A percentile compares a stretch with the other conserved stretches of the same genome.
These are phyloP conservation scores for Suillus subalutaceus DNA, from an alignment of 768 basidiomycete genomes.

Conservation along the genomic window DNA sequence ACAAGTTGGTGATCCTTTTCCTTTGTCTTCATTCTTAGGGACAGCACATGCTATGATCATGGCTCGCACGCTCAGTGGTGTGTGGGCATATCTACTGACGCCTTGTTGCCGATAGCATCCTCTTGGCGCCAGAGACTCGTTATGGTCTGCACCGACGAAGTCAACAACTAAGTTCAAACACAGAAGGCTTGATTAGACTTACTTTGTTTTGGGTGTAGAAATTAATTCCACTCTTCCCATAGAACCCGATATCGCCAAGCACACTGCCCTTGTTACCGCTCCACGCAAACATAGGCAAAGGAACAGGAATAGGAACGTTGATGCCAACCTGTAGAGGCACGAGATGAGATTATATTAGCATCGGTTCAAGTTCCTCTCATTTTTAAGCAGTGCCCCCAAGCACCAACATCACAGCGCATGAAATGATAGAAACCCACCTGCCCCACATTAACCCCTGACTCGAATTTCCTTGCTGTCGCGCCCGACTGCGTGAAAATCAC, in stretches of 20 bases:
- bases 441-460: constrained; percentile 83
- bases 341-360: neutral
- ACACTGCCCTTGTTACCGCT: constrained; percentile 91
- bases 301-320: constrained; percentile 92
- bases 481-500: constrained; percentile 97
- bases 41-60: neutral
- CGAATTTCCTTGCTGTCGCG: constrained; percentile 93
- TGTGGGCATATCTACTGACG: constrained; percentile 85
- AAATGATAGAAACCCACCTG: constrained; percentile 38
- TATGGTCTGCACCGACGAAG: constrained; percentile 60
- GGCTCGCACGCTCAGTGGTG: constrained; percentile 2
- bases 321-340: constrained; percentile 61
- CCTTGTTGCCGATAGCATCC: constrained; percentile 76
- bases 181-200: constrained; percentile 9
- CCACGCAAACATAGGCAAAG: constrained; percentile 94
- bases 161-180: constrained; percentile 11
- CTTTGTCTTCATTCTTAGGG: neutral
- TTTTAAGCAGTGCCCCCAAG: neutral
- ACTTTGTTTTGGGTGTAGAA: constrained; percentile 98
- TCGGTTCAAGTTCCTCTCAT: neutral
- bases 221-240: constrained; percentile 89
- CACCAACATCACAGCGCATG: neutral
- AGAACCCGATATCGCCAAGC: constrained; percentile 88
- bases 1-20: neutral
- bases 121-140: constrained; percentile 93